Conservation (phyloP, 306 rosid genomes). For the Lathyrus oleraceus region DNA sequence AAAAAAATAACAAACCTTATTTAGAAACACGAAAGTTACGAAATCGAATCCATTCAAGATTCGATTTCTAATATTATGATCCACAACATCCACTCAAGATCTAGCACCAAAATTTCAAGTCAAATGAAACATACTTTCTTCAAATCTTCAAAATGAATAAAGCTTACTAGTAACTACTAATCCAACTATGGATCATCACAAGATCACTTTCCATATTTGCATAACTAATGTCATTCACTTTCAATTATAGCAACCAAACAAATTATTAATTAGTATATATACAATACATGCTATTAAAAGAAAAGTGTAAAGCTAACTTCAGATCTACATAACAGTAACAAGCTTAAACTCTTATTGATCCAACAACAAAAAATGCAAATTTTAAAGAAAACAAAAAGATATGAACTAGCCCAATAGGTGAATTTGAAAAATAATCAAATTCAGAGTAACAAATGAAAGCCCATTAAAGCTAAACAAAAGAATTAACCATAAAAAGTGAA, state of each 20-base stretch:
- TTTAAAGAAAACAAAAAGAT: slow-evolving; percentile 17
- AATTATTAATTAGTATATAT: slow-evolving; percentile 12
- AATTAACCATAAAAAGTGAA: slow-evolving; percentile 15
- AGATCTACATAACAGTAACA: slow-evolving; percentile 39
- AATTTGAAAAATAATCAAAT: background rate
- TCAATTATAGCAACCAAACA: slow-evolving; percentile 31
- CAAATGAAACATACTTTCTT: slow-evolving; percentile 15
- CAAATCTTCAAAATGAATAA: slow-evolving; percentile 29
- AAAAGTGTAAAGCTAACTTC: slow-evolving; percentile 22
- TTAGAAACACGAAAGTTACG: slow-evolving; percentile 18
- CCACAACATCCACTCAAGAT: slow-evolving; percentile 12
- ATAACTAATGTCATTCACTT: slow-evolving; percentile 8
- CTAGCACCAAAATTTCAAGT: slow-evolving; percentile 14
- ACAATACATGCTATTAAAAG: background rate
- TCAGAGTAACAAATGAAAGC: slow-evolving; percentile 15
- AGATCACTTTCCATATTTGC: slow-evolving; percentile 22
- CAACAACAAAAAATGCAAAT: slow-evolving; percentile 5
- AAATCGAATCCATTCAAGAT: too few species aligned
- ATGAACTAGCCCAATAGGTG: background rate
- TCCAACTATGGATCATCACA: slow-evolving; percentile 17
- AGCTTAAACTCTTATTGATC: background rate
- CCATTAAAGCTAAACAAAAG: slow-evolving; percentile 1
- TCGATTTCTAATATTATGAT: slow-evolving; percentile 25
- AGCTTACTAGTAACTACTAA: slow-evolving; percentile 27
- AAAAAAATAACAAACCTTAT: slow-evolving; percentile 19